Evolutionary conservation across 192 early-diverging fungal species (phyloP).

Genomic region (Phlyctochytrium planicorne): DNA sequence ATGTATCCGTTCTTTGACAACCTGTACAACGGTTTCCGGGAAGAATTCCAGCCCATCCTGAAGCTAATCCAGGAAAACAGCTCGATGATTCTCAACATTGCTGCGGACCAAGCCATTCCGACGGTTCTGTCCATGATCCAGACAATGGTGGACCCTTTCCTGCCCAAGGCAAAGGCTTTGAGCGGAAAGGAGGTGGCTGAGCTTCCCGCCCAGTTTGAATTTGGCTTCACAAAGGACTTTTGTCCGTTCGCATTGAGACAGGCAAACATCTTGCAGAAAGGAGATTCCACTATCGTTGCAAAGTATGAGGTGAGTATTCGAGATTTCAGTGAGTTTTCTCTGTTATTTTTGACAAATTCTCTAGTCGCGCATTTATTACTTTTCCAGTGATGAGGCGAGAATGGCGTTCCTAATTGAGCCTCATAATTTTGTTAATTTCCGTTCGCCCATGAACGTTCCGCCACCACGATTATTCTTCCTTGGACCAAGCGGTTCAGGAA

Average conservation of each 20-base stretch:
- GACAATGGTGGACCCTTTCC: conserved; percentile 44
- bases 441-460: conserved; percentile 25
- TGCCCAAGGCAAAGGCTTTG: conserved; percentile 35
- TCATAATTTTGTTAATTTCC: conserved; percentile 37
- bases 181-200: conserved; percentile 35
- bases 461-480: conserved; percentile 44
- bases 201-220: conserved; percentile 29
- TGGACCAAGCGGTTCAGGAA: conserved; percentile 41
- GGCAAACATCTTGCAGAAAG: conserved; percentile 37
- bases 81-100: conserved; percentile 23
- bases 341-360: too few relatives aligned
- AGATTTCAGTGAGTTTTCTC: not conserved
- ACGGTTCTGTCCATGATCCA: conserved; percentile 38
- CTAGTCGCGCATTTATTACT: conserved; percentile 41
- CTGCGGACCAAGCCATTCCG: conserved; percentile 25
- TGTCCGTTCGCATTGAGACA: conserved; percentile 46
- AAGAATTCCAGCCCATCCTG: conserved; percentile 38
- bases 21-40: conserved; percentile 41
- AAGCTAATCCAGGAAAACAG: conserved; percentile 32
- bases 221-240: conserved; percentile 51
- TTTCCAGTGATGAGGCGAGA: conserved; percentile 42
- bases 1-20: conserved; percentile 47
- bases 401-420: conserved; percentile 43
- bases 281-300: conserved; percentile 28
- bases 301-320: conserved; percentile 38